phyloP scores from a whole-genome alignment of 352 stramenopile genomes.

The Phytophthora hibernalis region DNA sequence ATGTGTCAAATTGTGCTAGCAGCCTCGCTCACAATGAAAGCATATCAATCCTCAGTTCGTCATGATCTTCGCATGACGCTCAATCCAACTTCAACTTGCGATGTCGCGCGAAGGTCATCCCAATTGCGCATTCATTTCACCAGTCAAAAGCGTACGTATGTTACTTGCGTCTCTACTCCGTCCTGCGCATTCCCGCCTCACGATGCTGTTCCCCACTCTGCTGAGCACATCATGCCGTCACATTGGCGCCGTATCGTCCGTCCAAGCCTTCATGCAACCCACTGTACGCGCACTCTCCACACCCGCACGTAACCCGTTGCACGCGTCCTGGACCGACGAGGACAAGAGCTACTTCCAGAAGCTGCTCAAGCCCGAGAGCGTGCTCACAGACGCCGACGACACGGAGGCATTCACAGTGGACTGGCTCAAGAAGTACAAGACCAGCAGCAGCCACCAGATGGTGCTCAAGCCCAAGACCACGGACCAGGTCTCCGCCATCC shows the following conservation, averaged over 20 bases:
- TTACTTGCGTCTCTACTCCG: neutral
- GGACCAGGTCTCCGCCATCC: slow-evolving; percentile 87
- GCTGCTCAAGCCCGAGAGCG: slow-evolving; percentile 63
- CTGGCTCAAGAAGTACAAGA: slow-evolving; percentile 90
- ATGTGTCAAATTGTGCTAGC: too few species aligned
- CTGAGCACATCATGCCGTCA: slow-evolving; percentile 26
- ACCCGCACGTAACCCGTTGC: slow-evolving; percentile 48
- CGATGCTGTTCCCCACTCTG: slow-evolving; percentile 37
- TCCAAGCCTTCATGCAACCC: slow-evolving; percentile 6
- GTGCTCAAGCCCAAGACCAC: slow-evolving; percentile 91
- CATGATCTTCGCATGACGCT: too few species aligned
- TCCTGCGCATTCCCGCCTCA: too few species aligned
- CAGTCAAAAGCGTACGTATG: slow-evolving; percentile 10
- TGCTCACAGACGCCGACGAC: slow-evolving; percentile 75
- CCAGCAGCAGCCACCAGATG: slow-evolving; percentile 61
- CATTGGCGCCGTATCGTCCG: slow-evolving; percentile 2
- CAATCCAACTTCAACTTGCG: slow-evolving; percentile 19
- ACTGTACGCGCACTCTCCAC: slow-evolving; percentile 35
- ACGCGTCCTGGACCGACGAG: slow-evolving; percentile 63
- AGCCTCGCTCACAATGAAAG: neutral
- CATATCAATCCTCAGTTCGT: neutral
- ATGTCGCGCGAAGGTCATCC: slow-evolving; percentile 8
- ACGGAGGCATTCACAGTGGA: slow-evolving; percentile 78
- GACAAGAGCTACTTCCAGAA: slow-evolving; percentile 75
- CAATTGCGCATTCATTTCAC: slow-evolving; percentile 19